Base-by-base conservation (phyloP, 2,329 filamentous ascomycete genomes). In the Penicillium hesseltinei region DNA sequence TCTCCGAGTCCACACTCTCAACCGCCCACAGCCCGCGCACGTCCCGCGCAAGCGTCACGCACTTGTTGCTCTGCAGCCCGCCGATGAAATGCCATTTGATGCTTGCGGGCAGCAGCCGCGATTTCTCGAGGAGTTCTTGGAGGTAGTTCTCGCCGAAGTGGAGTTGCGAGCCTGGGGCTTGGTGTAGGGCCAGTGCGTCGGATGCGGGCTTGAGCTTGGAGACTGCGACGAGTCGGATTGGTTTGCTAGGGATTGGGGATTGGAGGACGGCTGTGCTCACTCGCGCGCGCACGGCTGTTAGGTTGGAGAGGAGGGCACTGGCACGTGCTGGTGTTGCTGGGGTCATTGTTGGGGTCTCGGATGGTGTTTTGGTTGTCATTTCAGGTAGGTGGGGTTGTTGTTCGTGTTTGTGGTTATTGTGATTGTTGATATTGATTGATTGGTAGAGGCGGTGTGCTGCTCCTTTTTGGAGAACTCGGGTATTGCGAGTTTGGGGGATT, bases 131-230 rank as follows among this genome's bases (percentile, higher is more conserved):
- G 53, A 99, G 84, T 75, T 99, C 94, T 76, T 93, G 90, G 4
- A 89, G 83, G 78, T 99, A 99, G 80, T 99, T 99, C 78, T 99
- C 94, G 67, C 94, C 94, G 74, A 97, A 97, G 77, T 99, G 91
- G 19, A 81, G 66, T 54, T 92, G 90, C 1, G 78, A 74, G 31
- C 78, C 73, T 1, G 82, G 80, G 0, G 80, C 75, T 66, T 84
- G 81, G 77, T 95, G 88, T 1, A 99, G 84, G 31, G 92, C 88
- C 54, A 96, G 82, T 68, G 99, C 89, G 74, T 99, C 94, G 68
- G 90, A 90, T 58, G 88, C 91, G 15, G 94, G 93, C 78, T 99
- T 97, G 64, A 97, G 82, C 77, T 99, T 99, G 40, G 92, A 97
- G 49, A 99, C 94, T 29, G 94, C 93, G 42, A 99, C 92, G 39